Conservation (phyloP, 108 stramenopile genomes). For the Mediolabrus comicus region DNA sequence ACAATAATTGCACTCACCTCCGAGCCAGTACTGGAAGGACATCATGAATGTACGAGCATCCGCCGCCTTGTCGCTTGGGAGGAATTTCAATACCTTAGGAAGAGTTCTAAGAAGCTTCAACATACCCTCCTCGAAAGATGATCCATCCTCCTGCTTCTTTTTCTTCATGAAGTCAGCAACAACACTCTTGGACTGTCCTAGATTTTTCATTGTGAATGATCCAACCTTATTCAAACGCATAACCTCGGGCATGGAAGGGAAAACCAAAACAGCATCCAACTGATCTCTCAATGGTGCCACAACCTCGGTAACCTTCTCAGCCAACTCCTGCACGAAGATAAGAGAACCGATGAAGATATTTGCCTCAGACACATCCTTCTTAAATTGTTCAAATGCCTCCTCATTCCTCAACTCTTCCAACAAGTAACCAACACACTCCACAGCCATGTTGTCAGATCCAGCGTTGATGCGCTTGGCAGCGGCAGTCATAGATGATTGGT, state of each 20-base stretch:
- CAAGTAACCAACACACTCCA: constrained; percentile 96
- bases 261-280: constrained; percentile 90
- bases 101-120: constrained; percentile 94
- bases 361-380: constrained; percentile 88
- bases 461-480: constrained; percentile 96
- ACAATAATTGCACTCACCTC: constrained; percentile 47
- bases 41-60: constrained; percentile 98
- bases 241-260: constrained; percentile 97
- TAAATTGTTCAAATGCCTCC: constrained; percentile 87
- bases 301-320: constrained; percentile 93
- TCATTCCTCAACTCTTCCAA: constrained; percentile 93
- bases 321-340: constrained; percentile 97
- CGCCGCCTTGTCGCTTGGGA: constrained; percentile 95
- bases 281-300: constrained; percentile 85
- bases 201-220: constrained; percentile 93
- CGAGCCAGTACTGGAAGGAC: constrained; percentile 99
- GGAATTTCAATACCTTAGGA: constrained; percentile 96
- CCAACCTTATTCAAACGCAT: constrained; percentile 98
- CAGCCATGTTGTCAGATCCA: constrained; percentile 91
- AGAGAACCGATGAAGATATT: constrained; percentile 96
- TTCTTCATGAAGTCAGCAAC: constrained; percentile 98
- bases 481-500: constrained; percentile 93
- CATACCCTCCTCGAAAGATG: constrained; percentile 97
- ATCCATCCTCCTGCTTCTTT: constrained; percentile 96
- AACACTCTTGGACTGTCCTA: constrained; percentile 94